Evolutionary conservation across 164 flowering plant genomes (phyloP), one percentile per base, ranked within the genome.

Genomic region (Vitis rotundifolia): DNA sequence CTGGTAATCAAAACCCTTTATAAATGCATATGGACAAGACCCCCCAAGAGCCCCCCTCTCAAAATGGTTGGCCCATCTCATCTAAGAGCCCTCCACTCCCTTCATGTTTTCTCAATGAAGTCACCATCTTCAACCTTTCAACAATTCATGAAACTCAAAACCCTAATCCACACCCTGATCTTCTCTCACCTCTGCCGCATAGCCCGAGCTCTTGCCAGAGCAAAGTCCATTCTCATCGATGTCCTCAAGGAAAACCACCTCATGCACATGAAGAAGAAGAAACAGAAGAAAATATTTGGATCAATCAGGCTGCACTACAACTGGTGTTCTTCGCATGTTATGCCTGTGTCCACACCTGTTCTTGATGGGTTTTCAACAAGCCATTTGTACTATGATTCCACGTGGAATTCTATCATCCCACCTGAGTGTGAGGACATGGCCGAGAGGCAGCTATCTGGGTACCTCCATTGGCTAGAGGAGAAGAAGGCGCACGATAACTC

Each of bases 391-490:
- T 83, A 86, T 60, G 93, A 89, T 51, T 79, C 90, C 0, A 74
- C 88, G 9, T 91, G 97, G 94, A 83, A 87, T 52, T 78, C 88
- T 0, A 49, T 79, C 5, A 19, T 78, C 18, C 65, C 78, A 0
- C 50, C 80, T 0, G 78, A 66, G 8, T 61, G 22, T 37, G 80
- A 71, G 9, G 73, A 53, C 5, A 73, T 44, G 0, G 73, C 9
- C 11, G 83, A 73, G 49, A 78, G 84, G 0, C 78, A 84, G 74
- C 86, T 89, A 7, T 83, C 90, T 0, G 84, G 92, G 57, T 88
- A 90, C 67, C 83, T 91, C 10, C 81, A 82, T 4, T 91, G 97
- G 97, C 91, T 92, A 0, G 95, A 91, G 67, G 94, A 89, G 68
- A 83, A 86, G 70, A 76, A 83, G 63, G 75, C 6, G 0, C 11